Evolutionary conservation across 352 stramenopile species (phyloP).

Genomic region (Globisporangium viniferum): DNA sequence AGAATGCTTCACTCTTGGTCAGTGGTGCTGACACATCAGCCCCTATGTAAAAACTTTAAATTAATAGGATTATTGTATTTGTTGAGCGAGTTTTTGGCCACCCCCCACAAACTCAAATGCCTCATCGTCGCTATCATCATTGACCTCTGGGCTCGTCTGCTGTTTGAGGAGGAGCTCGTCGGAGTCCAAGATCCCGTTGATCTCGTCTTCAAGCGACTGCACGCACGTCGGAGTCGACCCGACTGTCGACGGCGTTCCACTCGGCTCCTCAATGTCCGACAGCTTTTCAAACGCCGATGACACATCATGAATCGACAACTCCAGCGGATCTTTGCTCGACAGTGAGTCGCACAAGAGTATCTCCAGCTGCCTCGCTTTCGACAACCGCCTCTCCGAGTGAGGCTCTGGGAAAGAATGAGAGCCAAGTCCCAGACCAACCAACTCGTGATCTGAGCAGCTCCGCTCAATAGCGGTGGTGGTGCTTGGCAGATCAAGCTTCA

Average conservation of each 20-base stretch:
- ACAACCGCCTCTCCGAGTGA: neutral
- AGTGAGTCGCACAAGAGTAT: neutral
- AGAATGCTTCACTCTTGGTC: neutral
- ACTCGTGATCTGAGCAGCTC: neutral
- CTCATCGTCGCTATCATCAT: neutral
- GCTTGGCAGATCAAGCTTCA: constrained; percentile 32
- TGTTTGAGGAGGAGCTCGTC: neutral
- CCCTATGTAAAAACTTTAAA: neutral
- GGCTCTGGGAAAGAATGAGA: neutral
- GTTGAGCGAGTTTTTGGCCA: neutral
- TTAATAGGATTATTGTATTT: neutral
- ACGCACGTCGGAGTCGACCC: constrained; percentile 13
- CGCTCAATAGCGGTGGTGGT: neutral
- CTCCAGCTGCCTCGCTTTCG: constrained; percentile 2
- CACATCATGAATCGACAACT: neutral
- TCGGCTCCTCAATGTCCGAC: constrained; percentile 1
- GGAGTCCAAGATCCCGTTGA: neutral
- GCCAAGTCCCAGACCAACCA: neutral
- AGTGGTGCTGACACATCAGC: neutral
- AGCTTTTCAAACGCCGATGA: neutral
- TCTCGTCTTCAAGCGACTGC: constrained; percentile 10
- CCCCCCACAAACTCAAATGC: neutral
- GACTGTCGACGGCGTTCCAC: constrained; percentile 9
- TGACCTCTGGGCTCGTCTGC: neutral
- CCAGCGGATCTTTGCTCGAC: neutral